Conservation (phyloP, 345 rosid species). For the Hirschfeldia incana region DNA sequence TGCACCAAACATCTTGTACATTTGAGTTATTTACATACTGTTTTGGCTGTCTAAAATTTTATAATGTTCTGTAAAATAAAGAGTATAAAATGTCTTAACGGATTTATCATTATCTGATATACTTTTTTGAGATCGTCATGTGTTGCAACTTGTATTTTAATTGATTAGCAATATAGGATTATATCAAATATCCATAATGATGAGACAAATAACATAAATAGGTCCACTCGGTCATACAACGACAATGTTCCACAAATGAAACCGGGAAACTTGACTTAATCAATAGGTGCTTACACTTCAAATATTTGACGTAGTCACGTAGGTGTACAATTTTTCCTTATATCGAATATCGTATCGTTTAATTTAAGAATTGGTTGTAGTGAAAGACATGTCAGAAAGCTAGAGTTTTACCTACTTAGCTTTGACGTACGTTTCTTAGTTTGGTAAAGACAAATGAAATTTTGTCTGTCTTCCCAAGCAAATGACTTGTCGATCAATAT, state of each 20-base stretch:
- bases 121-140: background rate
- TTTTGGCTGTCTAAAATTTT: background rate
- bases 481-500: constrained; percentile 9
- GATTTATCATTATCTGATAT: background rate
- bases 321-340: background rate
- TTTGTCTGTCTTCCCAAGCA: background rate
- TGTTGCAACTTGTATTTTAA: background rate
- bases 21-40: background rate
- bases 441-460: constrained; percentile 27
- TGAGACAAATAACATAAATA: background rate
- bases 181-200: background rate
- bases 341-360: background rate
- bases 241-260: background rate
- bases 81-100: background rate
- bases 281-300: background rate
- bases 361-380: constrained; percentile 13
- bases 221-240: background rate
- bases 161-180: background rate
- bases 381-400: constrained; percentile 26
- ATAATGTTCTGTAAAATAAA: background rate
- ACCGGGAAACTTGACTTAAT: background rate
- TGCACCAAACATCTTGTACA: background rate
- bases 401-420: constrained; percentile 21
- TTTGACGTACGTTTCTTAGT: constrained; percentile 34
- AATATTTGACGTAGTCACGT: background rate